Conservation (phyloP, 164 flowering plant species). For the Aristolochia contorta region DNA sequence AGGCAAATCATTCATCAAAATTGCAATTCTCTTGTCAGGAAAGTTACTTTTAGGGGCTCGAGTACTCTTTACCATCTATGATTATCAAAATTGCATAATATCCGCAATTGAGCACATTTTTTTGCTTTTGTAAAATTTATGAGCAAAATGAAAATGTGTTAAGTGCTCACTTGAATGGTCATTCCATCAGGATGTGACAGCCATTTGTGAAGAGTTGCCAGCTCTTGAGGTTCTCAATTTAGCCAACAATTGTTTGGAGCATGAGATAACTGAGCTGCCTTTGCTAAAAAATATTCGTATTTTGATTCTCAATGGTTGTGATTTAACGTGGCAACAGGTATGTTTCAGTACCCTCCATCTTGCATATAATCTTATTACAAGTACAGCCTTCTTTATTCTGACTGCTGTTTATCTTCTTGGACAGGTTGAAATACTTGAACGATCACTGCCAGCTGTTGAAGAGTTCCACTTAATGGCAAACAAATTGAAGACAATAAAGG, state of each 20-base stretch:
- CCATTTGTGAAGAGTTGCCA: slow-evolving; percentile 58
- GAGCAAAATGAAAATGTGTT: too few relatives aligned
- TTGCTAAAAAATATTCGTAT: slow-evolving; percentile 42
- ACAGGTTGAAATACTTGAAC: slow-evolving; percentile 72
- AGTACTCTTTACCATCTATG: too few relatives aligned
- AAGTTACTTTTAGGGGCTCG: too few relatives aligned
- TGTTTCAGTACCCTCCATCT: not conserved
- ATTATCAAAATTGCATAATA: too few relatives aligned
- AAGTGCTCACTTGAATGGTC: too few relatives aligned
- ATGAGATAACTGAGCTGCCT: slow-evolving; percentile 34
- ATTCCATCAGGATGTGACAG: slow-evolving; percentile 50
- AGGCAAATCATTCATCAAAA: too few relatives aligned
- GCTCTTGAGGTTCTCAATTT: slow-evolving; percentile 59
- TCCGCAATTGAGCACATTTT: too few relatives aligned
- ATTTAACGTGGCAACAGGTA: slow-evolving; percentile 76
- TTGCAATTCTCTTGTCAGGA: too few relatives aligned
- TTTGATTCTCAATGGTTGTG: slow-evolving; percentile 67
- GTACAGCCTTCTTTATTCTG: not conserved
- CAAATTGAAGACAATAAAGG: slow-evolving; percentile 46
- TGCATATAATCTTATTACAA: not conserved
- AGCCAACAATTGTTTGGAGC: slow-evolving; percentile 45
- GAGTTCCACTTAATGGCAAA: slow-evolving; percentile 92
- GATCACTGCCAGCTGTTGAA: slow-evolving; percentile 50
- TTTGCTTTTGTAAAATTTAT: too few relatives aligned
- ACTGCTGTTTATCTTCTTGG: slow-evolving; percentile 8